Evolutionary conservation across 139 green algal species (phyloP).

Genomic region (Tetradesmus lagerheimii): DNA sequence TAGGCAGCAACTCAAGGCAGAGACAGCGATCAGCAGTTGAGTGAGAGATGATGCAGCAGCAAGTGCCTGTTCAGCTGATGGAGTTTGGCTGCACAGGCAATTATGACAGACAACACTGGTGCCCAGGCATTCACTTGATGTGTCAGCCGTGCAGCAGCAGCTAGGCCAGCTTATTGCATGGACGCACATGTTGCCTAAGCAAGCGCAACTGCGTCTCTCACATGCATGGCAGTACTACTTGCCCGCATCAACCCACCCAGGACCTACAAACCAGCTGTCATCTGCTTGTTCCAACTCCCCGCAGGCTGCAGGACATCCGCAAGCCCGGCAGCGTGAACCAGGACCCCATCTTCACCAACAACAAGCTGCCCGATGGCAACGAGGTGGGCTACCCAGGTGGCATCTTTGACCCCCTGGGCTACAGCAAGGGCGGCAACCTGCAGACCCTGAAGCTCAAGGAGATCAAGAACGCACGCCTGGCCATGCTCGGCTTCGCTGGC

Average conservation of each 20-base stretch:
- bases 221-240: too few species aligned
- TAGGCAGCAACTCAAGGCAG: too few species aligned
- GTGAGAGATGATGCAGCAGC: too few species aligned
- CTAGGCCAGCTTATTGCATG: too few species aligned
- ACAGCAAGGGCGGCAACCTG: constrained; percentile 76
- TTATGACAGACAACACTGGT: too few species aligned
- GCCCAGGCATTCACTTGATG: too few species aligned
- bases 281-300: background rate
- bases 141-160: too few species aligned
- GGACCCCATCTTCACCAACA: constrained; percentile 68
- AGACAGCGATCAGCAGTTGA: too few species aligned
- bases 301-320: constrained; percentile 82
- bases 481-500: constrained; percentile 75
- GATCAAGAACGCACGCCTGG: constrained; percentile 90
- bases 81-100: too few species aligned
- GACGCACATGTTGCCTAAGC: too few species aligned
- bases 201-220: too few species aligned
- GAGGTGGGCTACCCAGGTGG: constrained; percentile 76
- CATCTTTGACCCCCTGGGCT: constrained; percentile 84
- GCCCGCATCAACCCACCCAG: background rate
- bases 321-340: constrained; percentile 81
- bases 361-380: constrained; percentile 56
- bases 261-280: background rate
- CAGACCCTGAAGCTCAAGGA: constrained; percentile 83
- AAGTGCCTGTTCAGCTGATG: background rate